A percentile compares a stretch with the other conserved stretches of the same genome.
Evolutionary conservation across 768 basidiomycete genomes (phyloP).

Genomic region (Gloeopeniophorella convolvens): DNA sequence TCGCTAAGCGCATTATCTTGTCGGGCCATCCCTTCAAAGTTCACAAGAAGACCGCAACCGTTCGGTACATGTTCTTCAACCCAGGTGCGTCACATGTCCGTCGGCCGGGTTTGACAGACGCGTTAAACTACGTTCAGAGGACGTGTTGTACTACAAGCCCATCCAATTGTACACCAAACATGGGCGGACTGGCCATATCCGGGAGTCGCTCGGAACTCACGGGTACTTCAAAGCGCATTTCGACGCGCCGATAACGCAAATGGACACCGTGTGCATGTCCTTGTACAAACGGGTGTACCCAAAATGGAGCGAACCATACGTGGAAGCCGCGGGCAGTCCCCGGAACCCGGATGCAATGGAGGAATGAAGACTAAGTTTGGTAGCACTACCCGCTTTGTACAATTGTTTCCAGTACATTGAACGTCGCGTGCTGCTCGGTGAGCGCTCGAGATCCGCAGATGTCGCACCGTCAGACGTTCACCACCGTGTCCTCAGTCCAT

Average conservation of each 20-base stretch:
- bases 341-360: slow-evolving; percentile 23
- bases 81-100: slow-evolving; percentile 40
- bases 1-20: slow-evolving; percentile 90
- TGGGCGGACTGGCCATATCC: slow-evolving; percentile 83
- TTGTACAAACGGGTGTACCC: slow-evolving; percentile 95
- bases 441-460: neutral
- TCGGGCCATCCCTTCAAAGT: slow-evolving; percentile 97
- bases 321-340: slow-evolving; percentile 2
- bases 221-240: slow-evolving; percentile 95
- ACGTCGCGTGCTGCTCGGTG: too few species aligned
- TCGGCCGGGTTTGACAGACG: slow-evolving; percentile 10
- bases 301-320: slow-evolving; percentile 67
- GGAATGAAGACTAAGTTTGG: slow-evolving; percentile 20
- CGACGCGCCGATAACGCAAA: slow-evolving; percentile 88
- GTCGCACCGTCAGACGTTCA: too few species aligned
- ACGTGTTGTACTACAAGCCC: slow-evolving; percentile 88
- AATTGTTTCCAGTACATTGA: too few species aligned
- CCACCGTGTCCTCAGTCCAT: too few species aligned
- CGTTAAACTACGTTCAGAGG: slow-evolving; percentile 41
- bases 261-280: slow-evolving; percentile 96
- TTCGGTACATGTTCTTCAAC: slow-evolving; percentile 99
- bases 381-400: too few species aligned
- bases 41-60: slow-evolving; percentile 94
- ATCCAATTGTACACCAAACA: slow-evolving; percentile 90
- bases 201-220: slow-evolving; percentile 91